Conservation (phyloP, 306 rosid genomes). For the Vigna angularis region DNA sequence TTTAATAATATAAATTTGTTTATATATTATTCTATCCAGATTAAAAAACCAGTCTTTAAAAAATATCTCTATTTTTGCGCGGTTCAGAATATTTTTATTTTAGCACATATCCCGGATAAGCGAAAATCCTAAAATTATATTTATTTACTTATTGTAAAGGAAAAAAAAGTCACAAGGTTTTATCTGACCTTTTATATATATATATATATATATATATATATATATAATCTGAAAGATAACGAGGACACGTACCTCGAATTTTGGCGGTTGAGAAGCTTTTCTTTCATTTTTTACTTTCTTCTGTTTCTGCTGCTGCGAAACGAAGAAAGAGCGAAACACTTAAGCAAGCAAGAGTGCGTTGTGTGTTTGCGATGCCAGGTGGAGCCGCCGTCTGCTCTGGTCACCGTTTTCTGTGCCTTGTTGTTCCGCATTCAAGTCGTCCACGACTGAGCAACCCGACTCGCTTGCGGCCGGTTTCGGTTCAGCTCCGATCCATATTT, state of each 20-base stretch:
- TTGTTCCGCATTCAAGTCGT: constrained; percentile 42
- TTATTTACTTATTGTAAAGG: too few relatives aligned
- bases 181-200: too few relatives aligned
- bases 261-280: constrained; percentile 3
- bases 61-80: too few relatives aligned
- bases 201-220: too few relatives aligned
- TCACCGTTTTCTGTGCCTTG: constrained; percentile 38
- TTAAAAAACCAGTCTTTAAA: too few relatives aligned
- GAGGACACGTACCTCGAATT: neutral
- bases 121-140: too few relatives aligned
- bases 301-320: neutral
- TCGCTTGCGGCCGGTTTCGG: constrained; percentile 23
- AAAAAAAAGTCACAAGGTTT: too few relatives aligned
- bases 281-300: neutral
- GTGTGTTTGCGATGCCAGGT: constrained; percentile 33
- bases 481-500: constrained; percentile 19
- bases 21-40: too few relatives aligned
- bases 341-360: neutral
- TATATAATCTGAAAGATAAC: neutral
- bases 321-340: neutral
- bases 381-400: constrained; percentile 51
- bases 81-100: too few relatives aligned
- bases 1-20: too few relatives aligned
- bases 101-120: too few relatives aligned
- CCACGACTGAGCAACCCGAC: constrained; percentile 38